These are phyloP conservation scores for Penicillium aurantiogriseum DNA, from an alignment of 2,329 filamentous ascomycete genomes.

Conservation along the genomic window DNA sequence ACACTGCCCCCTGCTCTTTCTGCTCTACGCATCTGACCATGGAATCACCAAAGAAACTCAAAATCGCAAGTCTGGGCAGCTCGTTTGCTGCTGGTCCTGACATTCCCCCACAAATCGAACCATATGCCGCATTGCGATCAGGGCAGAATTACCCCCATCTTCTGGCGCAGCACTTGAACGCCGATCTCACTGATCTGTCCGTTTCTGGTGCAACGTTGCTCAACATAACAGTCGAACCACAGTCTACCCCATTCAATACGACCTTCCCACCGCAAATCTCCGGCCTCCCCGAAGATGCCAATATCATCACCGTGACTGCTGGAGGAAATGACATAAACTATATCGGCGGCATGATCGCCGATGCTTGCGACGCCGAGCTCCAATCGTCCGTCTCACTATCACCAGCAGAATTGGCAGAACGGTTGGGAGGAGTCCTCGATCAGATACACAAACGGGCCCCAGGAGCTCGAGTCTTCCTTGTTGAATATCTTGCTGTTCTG, in stretches of 20 bases:
- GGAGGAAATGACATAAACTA: constrained; percentile 20
- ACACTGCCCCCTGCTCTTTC: background rate
- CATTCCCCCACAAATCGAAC: constrained; percentile 16
- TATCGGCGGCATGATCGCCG: constrained; percentile 15
- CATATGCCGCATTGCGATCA: constrained; percentile 12
- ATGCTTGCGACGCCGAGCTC: constrained; percentile 4
- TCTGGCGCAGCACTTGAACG: constrained; percentile 11
- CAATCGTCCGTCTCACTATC: background rate
- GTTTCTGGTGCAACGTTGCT: constrained; percentile 19
- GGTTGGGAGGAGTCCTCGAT: constrained; percentile 12
- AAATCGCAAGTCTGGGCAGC: constrained; percentile 17
- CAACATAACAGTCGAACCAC: constrained; percentile 15
- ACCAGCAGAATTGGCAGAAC: constrained; percentile 3
- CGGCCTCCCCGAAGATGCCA: constrained; percentile 10
- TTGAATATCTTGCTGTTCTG: constrained; percentile 19
- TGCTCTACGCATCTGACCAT: background rate
- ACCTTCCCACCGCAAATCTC: constrained; percentile 15
- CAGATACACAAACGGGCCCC: constrained; percentile 14
- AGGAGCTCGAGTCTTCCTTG: constrained; percentile 11
- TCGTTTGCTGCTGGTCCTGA: constrained; percentile 19
- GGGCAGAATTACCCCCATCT: constrained; percentile 19
- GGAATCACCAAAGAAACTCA: constrained; percentile 3
- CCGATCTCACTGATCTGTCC: constrained; percentile 15
- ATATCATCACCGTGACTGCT: constrained; percentile 18
- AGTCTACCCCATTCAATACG: background rate